phyloP scores from a whole-genome alignment of 148 eudicot genomes.

The Rhododendron kiyosumense region DNA sequence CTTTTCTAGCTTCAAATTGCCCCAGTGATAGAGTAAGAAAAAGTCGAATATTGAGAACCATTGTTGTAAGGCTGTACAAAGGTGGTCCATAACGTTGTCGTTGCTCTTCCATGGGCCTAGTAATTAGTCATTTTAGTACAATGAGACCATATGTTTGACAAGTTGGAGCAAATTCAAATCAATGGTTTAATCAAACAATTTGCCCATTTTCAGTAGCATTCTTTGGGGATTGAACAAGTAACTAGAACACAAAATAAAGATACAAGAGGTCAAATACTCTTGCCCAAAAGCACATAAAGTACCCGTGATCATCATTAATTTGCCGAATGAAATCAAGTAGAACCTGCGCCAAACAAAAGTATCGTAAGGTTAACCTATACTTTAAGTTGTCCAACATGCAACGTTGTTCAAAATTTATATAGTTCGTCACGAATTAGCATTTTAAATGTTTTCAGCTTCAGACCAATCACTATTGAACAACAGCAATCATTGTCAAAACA shows the following conservation, averaged over 20 bases:
- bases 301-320: slow-evolving; percentile 98
- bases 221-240: neutral
- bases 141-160: neutral
- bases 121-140: slow-evolving; percentile 7
- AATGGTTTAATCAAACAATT: neutral
- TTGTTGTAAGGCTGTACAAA: slow-evolving; percentile 81
- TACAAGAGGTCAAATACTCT: neutral
- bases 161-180: slow-evolving; percentile 4
- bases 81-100: slow-evolving; percentile 97
- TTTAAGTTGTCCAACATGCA: neutral
- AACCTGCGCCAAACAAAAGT: slow-evolving; percentile 52
- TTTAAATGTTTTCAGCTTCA: neutral
- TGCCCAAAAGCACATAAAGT: slow-evolving; percentile 13
- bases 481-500: neutral
- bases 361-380: slow-evolving; percentile 2
- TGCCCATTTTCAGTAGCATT: neutral
- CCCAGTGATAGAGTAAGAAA: slow-evolving; percentile 59
- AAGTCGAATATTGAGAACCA: slow-evolving; percentile 66
- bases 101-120: slow-evolving; percentile 99
- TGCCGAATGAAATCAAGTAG: slow-evolving; percentile 85
- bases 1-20: slow-evolving; percentile 51
- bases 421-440: neutral
- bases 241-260: neutral
- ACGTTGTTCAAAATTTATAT: neutral
- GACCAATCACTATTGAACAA: neutral